These are phyloP conservation scores for Dothideomycetidae sp. DNA, from an alignment of 2,329 filamentous ascomycete species.

Conservation along the genomic window DNA sequence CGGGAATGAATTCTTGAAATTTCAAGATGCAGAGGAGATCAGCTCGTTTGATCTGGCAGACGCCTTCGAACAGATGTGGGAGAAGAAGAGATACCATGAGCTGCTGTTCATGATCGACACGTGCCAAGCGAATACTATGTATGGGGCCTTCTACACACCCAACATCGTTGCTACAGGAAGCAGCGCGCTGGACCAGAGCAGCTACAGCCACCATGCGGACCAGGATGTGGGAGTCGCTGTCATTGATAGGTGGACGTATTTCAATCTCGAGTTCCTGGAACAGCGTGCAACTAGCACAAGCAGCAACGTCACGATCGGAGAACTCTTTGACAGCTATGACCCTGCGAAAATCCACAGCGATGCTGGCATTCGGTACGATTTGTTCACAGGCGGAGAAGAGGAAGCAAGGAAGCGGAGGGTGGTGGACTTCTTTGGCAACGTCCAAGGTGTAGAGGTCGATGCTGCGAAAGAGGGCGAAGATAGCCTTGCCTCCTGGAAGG, in stretches of 20 bases:
- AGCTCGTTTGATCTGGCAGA: slow-evolving; percentile 91
- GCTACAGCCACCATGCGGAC: slow-evolving; percentile 94
- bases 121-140: slow-evolving; percentile 99
- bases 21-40: slow-evolving; percentile 96
- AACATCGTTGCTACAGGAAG: slow-evolving; percentile 98
- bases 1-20: slow-evolving; percentile 95
- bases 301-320: slow-evolving; percentile 79
- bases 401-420: slow-evolving; percentile 66
- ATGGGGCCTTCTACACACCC: slow-evolving; percentile 91
- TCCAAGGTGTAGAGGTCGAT: slow-evolving; percentile 85
- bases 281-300: slow-evolving; percentile 72
- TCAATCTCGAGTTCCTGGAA: slow-evolving; percentile 93
- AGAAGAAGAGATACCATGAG: slow-evolving; percentile 95
- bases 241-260: slow-evolving; percentile 97
- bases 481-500: slow-evolving; percentile 32
- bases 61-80: slow-evolving; percentile 99
- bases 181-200: slow-evolving; percentile 87
- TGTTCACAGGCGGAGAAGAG: slow-evolving; percentile 76
- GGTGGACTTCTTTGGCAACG: slow-evolving; percentile 96
- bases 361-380: slow-evolving; percentile 82
- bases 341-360: slow-evolving; percentile 87
- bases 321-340: slow-evolving; percentile 93
- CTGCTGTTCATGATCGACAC: slow-evolving; percentile 99
- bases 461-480: slow-evolving; percentile 32
- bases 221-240: slow-evolving; percentile 96